phyloP scores from a whole-genome alignment of 2,329 filamentous ascomycete species.

The Ophiostoma australiae region DNA sequence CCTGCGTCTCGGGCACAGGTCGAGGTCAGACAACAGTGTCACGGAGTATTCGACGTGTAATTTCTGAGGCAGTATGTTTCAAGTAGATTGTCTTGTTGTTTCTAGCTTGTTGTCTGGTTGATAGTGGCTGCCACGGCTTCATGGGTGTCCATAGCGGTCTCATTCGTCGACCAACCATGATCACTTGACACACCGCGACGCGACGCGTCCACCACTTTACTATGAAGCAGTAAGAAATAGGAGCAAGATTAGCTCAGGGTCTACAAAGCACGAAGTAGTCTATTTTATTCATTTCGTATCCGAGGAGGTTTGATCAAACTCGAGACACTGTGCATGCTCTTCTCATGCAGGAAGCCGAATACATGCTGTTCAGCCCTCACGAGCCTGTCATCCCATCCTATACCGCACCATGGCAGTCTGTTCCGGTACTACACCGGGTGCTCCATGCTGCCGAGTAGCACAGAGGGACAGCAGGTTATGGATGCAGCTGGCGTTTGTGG shows the following conservation, averaged over 20 bases:
- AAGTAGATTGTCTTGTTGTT: not conserved
- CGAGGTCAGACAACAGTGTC: conserved; percentile 1
- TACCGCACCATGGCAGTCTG: not conserved
- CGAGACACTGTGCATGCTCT: not conserved
- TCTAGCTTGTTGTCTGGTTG: not conserved
- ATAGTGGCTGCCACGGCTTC: not conserved
- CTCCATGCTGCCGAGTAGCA: not conserved
- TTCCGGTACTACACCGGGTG: not conserved
- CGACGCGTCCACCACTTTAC: conserved; percentile 2
- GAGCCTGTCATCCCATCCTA: not conserved
- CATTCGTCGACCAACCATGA: not conserved
- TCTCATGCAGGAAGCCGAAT: conserved; percentile 1
- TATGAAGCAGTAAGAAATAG: no score
- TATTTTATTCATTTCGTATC: not conserved
- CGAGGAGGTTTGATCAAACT: not conserved
- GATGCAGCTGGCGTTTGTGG: not conserved
- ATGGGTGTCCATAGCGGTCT: no score
- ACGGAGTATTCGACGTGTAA: not conserved
- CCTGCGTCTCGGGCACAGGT: not conserved
- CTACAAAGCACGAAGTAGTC: not conserved
- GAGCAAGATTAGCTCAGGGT: not conserved
- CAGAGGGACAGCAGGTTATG: not conserved
- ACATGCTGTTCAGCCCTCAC: not conserved
- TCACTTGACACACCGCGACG: not conserved
- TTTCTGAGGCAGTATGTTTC: not conserved